Evolutionary conservation across 768 basidiomycete genomes (phyloP).

Genomic region (Amanita thiersii): DNA sequence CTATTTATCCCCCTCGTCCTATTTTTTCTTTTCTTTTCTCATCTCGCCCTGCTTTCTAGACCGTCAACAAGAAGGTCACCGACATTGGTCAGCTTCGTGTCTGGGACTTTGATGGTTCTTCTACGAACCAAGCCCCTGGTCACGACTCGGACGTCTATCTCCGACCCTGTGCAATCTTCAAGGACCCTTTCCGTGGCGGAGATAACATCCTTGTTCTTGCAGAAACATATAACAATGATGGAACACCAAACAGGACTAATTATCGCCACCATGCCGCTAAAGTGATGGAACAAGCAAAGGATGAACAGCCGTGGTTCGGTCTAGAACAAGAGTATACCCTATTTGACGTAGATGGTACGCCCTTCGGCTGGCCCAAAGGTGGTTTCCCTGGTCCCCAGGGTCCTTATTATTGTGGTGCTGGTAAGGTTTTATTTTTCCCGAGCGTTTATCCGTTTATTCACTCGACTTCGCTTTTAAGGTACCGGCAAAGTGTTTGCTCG

Average conservation of each 20-base stretch:
- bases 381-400: constrained; percentile 99
- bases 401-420: constrained; percentile 99
- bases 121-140: constrained; percentile 95
- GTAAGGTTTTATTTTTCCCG: constrained; percentile 31
- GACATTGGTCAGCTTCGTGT: constrained; percentile 88
- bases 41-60: constrained; percentile 36
- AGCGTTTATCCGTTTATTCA: constrained; percentile 1
- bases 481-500: constrained; percentile 97
- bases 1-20: background rate
- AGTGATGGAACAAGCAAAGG: constrained; percentile 89
- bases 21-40: constrained; percentile 7
- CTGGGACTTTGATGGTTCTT: constrained; percentile 99
- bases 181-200: constrained; percentile 98
- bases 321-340: constrained; percentile 99
- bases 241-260: constrained; percentile 96
- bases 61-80: constrained; percentile 77
- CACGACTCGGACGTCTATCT: constrained; percentile 97
- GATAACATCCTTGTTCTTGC: constrained; percentile 97
- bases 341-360: constrained; percentile 84
- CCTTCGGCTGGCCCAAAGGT: constrained; percentile 96
- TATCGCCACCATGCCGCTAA: constrained; percentile 91
- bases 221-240: constrained; percentile 98
- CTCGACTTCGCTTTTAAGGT: constrained; percentile 36
- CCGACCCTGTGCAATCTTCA: constrained; percentile 95
- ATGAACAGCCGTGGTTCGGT: constrained; percentile 87